Base-by-base conservation (phyloP, 768 basidiomycete species). In the Pleurotus cornucopiae region DNA sequence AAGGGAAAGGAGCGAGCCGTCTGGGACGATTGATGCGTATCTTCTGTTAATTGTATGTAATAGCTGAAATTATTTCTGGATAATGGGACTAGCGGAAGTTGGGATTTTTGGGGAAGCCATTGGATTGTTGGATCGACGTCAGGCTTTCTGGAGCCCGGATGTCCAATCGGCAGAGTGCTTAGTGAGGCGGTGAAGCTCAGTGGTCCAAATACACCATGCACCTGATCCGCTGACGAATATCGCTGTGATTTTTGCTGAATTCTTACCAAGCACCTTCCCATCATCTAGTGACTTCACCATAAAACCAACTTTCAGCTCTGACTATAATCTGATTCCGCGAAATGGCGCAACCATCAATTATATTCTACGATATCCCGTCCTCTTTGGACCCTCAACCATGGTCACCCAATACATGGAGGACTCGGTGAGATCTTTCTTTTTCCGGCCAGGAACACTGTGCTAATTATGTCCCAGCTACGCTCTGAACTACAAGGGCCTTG, bases 361-460 rank as follows among this genome's bases (percentile, higher is more conserved):
- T 62, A 16, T 64, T 79, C 45, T 81, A 79, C 65, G 80, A 80
- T 54, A 73, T 81, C 41, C 73, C 75, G 18, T 69, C 70, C 37
- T 67, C 61, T 40, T 49, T 67, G 4, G 54, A 61, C 1, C 53
- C 5, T 46, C 66, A 63, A 3, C 67, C 71, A 6, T 79, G 75
- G 72, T 75, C 76, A 4, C 73, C 76, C 6, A 80, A 78, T 57
- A 73, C 75, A 34, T 77, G 73, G 74, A 79, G 76, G 62, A 65
- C 67, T 11, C 62, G 80, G 79, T 75, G 41, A 49, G n/a, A 14
- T 13, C 18, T 5, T 30, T n/a, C 25, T 46, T 11, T 7, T 9
- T 6, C 23, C 23, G 11, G 7, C 30, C 30, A 34, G 30, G 30
- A 34, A 34, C 9, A 4, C 6, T 2, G 5, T 25, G 7, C 30